Percentiles rank a stretch among this genome's conserved stretches.
Conservation (phyloP, 2,329 filamentous ascomycete genomes). For the Paraphaeosphaeria sporulosa region DNA sequence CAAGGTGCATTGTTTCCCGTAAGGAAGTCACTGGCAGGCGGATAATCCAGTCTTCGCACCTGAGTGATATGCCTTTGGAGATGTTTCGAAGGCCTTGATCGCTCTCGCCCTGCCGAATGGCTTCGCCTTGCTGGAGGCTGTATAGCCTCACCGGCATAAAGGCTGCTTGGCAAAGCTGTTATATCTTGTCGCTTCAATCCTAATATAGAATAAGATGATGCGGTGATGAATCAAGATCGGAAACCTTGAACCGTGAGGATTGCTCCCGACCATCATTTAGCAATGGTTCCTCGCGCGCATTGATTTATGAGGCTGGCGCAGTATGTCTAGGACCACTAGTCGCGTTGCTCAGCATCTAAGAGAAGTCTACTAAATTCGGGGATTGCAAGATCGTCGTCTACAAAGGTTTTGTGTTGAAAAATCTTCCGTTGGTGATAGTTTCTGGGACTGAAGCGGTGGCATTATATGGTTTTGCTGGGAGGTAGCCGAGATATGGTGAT, state of each 20-base stretch:
- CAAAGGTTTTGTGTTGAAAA: background rate
- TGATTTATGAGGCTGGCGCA: background rate
- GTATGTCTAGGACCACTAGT: background rate
- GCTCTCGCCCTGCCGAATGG: too few relatives aligned
- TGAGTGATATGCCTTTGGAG: too few relatives aligned
- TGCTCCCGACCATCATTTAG: background rate
- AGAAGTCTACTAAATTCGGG: background rate
- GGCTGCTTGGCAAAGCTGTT: too few relatives aligned
- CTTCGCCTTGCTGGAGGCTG: too few relatives aligned
- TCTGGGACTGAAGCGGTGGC: background rate
- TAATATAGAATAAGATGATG: background rate
- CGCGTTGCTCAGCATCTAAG: background rate
- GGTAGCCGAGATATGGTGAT: background rate
- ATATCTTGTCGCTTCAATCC: too few relatives aligned
- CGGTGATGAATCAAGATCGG: background rate
- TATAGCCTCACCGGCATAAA: too few relatives aligned
- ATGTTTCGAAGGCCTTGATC: too few relatives aligned
- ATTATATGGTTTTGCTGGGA: background rate
- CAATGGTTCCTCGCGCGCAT: background rate
- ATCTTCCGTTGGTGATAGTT: background rate
- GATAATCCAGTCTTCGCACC: too few relatives aligned
- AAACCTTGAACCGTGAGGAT: background rate
- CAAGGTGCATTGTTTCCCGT: too few relatives aligned
- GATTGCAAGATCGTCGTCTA: background rate
- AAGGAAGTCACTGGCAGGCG: too few relatives aligned